A percentile compares a stretch with the other conserved stretches of the same genome.
These are phyloP conservation scores for Fragaria iinumae DNA, from an alignment of 306 rosid genomes.

Conservation along the genomic window DNA sequence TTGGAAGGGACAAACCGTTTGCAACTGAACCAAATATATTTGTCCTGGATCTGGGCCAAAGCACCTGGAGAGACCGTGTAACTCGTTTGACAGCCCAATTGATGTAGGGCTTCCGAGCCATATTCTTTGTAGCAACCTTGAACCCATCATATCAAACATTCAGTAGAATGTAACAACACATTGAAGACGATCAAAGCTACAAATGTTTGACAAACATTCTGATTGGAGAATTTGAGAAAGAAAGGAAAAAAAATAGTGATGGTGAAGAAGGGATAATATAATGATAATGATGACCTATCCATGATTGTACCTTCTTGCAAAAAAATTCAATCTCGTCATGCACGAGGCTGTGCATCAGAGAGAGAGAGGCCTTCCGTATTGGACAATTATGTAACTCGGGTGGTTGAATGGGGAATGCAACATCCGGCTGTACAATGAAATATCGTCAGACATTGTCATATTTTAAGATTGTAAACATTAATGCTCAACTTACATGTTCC, in stretches of 20 bases:
- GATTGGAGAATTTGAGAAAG: slow-evolving; percentile 5
- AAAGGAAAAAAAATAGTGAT: slow-evolving; percentile 8
- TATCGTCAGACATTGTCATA: background rate
- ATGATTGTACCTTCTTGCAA: slow-evolving; percentile 61
- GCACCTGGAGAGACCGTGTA: slow-evolving; percentile 84
- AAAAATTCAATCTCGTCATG: slow-evolving; percentile 83
- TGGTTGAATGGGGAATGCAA: slow-evolving; percentile 74
- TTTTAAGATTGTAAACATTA: slow-evolving; percentile 3
- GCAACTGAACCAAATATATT: slow-evolving; percentile 89
- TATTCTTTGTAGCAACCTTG: slow-evolving; percentile 82
- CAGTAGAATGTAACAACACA: slow-evolving; percentile 25
- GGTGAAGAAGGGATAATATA: background rate
- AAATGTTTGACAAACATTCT: slow-evolving; percentile 20
- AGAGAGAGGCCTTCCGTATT: slow-evolving; percentile 45
- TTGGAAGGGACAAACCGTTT: slow-evolving; percentile 90
- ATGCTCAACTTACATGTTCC: slow-evolving; percentile 68
- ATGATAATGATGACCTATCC: slow-evolving; percentile 2
- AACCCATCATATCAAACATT: slow-evolving; percentile 30
- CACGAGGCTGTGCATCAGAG: slow-evolving; percentile 69
- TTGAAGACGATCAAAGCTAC: slow-evolving; percentile 23
- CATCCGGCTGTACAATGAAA: slow-evolving; percentile 76
- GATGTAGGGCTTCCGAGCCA: slow-evolving; percentile 82
- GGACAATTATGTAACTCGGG: slow-evolving; percentile 66
- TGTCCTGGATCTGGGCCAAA: slow-evolving; percentile 97
- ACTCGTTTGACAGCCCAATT: slow-evolving; percentile 98